These are phyloP conservation scores for Nicotiana tabacum DNA, from an alignment of 257 asterid genomes.

Conservation along the genomic window DNA sequence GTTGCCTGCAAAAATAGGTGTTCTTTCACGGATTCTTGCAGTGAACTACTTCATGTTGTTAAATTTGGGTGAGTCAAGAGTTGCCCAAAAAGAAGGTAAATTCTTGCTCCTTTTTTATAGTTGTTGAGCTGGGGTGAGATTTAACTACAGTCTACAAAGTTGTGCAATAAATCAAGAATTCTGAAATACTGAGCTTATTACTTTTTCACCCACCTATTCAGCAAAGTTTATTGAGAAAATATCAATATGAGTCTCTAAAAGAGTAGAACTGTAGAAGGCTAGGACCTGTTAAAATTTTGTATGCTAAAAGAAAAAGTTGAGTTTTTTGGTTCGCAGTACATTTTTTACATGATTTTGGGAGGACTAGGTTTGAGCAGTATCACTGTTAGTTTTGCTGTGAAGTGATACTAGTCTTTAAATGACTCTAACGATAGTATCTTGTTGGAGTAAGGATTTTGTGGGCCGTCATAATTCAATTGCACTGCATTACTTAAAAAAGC, in stretches of 20 bases:
- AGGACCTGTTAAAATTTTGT: no score
- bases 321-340: no score
- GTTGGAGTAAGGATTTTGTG: no score
- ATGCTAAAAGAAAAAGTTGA: no score
- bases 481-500: no score
- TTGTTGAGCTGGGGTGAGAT: background rate
- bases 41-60: conserved; percentile 8
- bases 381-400: no score
- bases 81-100: conserved; percentile 17
- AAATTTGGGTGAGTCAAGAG: conserved; percentile 7
- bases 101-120: background rate
- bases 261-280: background rate
- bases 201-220: background rate
- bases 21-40: conserved; percentile 6
- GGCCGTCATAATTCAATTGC: no score
- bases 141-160: background rate
- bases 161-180: background rate
- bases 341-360: no score
- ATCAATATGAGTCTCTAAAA: background rate
- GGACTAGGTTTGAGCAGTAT: no score
- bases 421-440: no score
- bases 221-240: background rate
- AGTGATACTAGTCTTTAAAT: no score
- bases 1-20: background rate
- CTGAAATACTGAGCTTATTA: background rate